Percentiles rank a stretch among this genome's conserved stretches.
Conservation (phyloP, 371 early-diverging fungal genomes). For the Mortierella sp. region DNA sequence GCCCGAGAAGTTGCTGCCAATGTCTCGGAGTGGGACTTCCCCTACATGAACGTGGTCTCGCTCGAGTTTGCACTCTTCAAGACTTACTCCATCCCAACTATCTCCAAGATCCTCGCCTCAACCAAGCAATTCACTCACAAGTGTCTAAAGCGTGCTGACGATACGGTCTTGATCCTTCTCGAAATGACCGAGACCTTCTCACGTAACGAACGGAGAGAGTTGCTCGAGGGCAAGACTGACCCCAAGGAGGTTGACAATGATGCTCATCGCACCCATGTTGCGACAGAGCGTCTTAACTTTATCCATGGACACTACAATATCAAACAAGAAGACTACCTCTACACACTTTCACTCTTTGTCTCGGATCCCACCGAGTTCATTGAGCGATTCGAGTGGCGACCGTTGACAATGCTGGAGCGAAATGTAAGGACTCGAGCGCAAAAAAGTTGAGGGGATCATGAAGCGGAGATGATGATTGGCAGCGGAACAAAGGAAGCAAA, state of each 20-base stretch:
- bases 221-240: constrained; percentile 34
- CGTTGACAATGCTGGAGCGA: constrained; percentile 58
- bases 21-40: constrained; percentile 57
- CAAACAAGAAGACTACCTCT: constrained; percentile 63
- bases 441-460: too few relatives aligned
- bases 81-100: constrained; percentile 65
- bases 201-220: constrained; percentile 49
- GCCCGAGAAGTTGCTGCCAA: constrained; percentile 55
- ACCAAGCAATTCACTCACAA: constrained; percentile 55
- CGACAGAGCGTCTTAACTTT: constrained; percentile 60
- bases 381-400: constrained; percentile 60
- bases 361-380: constrained; percentile 59
- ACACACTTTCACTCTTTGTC: constrained; percentile 61
- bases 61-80: constrained; percentile 68
- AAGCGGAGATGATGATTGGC: too few relatives aligned
- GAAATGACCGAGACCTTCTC: constrained; percentile 59
- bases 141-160: constrained; percentile 59
- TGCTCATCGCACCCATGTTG: constrained; percentile 37
- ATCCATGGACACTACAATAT: constrained; percentile 66
- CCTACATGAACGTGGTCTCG: constrained; percentile 43
- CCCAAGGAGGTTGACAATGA: constrained; percentile 34
- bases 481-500: too few relatives aligned
- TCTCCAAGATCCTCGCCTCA: constrained; percentile 59
- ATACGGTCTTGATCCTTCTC: constrained; percentile 57
- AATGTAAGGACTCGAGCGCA: too few relatives aligned